Base-by-base conservation (phyloP, 371 early-diverging fungal genomes). In the Massospora cicadina region DNA sequence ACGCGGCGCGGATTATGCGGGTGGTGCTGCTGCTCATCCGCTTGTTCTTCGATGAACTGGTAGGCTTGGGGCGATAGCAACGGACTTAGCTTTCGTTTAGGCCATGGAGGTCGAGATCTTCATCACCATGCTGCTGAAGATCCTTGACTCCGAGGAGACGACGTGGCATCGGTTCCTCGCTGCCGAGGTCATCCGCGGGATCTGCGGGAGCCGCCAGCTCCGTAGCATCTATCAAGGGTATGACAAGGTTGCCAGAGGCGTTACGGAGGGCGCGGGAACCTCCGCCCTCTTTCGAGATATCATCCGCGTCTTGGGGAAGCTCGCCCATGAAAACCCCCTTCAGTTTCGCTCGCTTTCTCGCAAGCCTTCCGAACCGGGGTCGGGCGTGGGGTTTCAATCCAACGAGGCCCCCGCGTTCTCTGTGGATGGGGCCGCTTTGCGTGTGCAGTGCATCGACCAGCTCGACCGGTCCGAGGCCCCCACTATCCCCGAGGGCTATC, bases 391-490 rank as follows among this genome's bases (percentile, higher is more conserved):
- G 21, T 57, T 32, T 28, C 28, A 60, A 2, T 17, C 55, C 27
- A 60, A 54, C 25, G 70, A 66, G 25, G 26, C 71, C 59, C 67
- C 68, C 17, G 64, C 74, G 10, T 66, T 86, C n/a, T 80, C 79
- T 23, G 68, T 77, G 0, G 26, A 71, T 0, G 71, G 69, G 1
- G 81, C 85, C 0, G 77, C 80, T 2, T 81, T 90, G 77, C 85
- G 85, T 31, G 77, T 87, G 2, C 85, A 85, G 77, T 87, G 88
- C 69, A 78, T 92, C 58, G 91, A 91, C 73, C 92, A 91, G 72
- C 77, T 96, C 53, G 97, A 96, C 70, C 93, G 93, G 69, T 75
- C 81, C 21, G 95, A 94, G 1, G 87, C 95, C 1, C 97, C 97
- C 2, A 58, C 70, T 0, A 81, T 93, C 13, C 91, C 97, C 0